These are phyloP conservation scores for Streptanthus diversifolius DNA, from an alignment of 345 rosid genomes.

Conservation along the genomic window DNA sequence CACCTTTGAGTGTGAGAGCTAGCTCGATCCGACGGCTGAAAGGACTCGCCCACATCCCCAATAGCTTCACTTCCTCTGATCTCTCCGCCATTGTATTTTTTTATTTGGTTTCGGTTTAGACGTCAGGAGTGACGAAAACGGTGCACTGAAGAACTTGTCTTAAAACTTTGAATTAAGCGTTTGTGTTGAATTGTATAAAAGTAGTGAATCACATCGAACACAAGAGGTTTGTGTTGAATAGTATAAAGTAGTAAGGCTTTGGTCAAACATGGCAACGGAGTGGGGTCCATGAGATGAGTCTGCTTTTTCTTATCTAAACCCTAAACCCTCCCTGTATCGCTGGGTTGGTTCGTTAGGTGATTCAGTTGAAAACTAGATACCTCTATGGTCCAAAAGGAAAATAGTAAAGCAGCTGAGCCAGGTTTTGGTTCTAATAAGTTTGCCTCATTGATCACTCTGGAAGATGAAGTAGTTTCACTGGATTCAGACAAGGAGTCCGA, in stretches of 20 bases:
- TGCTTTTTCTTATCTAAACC: conserved; percentile 13
- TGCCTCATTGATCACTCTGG: no score
- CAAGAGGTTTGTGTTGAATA: background rate
- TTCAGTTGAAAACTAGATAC: no score
- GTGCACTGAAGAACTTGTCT: background rate
- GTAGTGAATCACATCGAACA: conserved; percentile 9
- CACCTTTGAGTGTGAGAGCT: conserved; percentile 44
- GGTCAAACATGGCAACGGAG: background rate
- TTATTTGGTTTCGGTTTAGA: background rate
- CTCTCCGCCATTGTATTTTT: conserved; percentile 18
- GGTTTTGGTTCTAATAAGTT: no score
- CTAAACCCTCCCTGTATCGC: conserved; percentile 15
- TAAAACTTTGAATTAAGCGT: no score
- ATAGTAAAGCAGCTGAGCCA: no score
- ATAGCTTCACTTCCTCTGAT: conserved; percentile 43
- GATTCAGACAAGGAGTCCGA: no score
- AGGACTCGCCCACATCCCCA: conserved; percentile 45
- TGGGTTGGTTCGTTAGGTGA: no score
- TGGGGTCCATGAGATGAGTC: conserved; percentile 9
- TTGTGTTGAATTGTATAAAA: background rate
- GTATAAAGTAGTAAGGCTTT: background rate
- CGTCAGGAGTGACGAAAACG: conserved; percentile 15
- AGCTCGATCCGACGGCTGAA: conserved; percentile 40
- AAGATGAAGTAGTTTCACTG: no score
- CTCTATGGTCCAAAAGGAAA: no score